These are phyloP conservation scores for Chalciporus piperatoides DNA, from an alignment of 1,284 basidiomycete species.

Conservation along the genomic window DNA sequence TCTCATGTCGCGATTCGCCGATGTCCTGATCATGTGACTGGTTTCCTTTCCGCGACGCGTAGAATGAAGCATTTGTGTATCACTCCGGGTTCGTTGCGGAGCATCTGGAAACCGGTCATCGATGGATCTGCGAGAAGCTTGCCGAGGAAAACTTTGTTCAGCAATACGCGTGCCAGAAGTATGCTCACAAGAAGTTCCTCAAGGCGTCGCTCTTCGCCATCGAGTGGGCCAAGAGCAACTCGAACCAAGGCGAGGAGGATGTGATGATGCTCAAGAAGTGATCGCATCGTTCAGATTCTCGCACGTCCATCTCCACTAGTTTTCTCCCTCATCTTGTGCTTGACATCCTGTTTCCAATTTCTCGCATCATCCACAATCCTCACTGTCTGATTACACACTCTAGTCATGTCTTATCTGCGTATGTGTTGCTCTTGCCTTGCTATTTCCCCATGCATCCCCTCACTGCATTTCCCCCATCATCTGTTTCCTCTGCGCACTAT, in stretches of 20 bases:
- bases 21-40: slow-evolving; percentile 47
- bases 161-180: slow-evolving; percentile 95
- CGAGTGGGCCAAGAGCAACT: slow-evolving; percentile 57
- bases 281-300: slow-evolving; percentile 27
- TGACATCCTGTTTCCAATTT: slow-evolving; percentile 36
- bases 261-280: slow-evolving; percentile 51
- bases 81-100: slow-evolving; percentile 93
- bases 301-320: slow-evolving; percentile 26
- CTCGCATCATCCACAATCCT: slow-evolving; percentile 35
- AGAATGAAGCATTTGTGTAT: slow-evolving; percentile 91
- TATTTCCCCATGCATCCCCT: slow-evolving; percentile 31
- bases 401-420: slow-evolving; percentile 35
- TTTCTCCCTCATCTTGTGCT: slow-evolving; percentile 34
- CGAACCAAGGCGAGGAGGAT: slow-evolving; percentile 31
- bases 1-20: slow-evolving; percentile 13
- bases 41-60: slow-evolving; percentile 31
- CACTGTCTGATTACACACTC: slow-evolving; percentile 39
- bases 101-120: slow-evolving; percentile 82
- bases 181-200: slow-evolving; percentile 95
- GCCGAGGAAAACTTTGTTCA: slow-evolving; percentile 76
- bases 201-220: slow-evolving; percentile 76
- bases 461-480: slow-evolving; percentile 23
- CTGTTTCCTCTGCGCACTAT: slow-evolving; percentile 30
- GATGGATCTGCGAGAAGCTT: slow-evolving; percentile 83
- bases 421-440: slow-evolving; percentile 36